Evolutionary conservation across 495 filamentous ascomycete genomes (phyloP).

Genomic region (Neurospora sp.): DNA sequence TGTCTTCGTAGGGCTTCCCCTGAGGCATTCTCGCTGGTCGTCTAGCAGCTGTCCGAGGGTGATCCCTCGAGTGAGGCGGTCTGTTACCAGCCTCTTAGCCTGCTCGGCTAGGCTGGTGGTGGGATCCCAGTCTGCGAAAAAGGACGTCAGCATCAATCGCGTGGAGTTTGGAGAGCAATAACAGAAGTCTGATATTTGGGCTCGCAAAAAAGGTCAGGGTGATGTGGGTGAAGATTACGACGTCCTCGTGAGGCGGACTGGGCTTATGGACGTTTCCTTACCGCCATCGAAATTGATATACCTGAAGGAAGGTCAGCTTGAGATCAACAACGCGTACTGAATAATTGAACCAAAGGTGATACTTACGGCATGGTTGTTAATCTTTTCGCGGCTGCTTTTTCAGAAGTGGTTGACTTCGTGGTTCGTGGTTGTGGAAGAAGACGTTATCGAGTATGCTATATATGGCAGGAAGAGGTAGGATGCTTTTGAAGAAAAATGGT

Average conservation of each 20-base stretch:
- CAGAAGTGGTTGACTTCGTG: not conserved
- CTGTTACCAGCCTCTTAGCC: not conserved
- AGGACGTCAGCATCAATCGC: not conserved
- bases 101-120: not conserved
- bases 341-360: not conserved
- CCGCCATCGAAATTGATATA: not conserved
- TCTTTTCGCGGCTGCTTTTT: not conserved
- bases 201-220: not conserved
- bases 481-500: not conserved
- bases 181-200: not conserved
- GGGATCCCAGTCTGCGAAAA: not conserved
- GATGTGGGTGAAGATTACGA: not conserved
- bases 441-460: not conserved
- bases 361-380: not conserved
- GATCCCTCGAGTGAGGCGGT: not conserved
- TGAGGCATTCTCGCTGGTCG: not conserved
- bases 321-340: not conserved
- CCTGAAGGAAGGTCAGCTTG: not conserved
- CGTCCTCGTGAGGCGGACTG: not conserved
- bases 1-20: not conserved
- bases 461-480: not conserved
- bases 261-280: not conserved
- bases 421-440: not conserved
- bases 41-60: not conserved
- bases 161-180: not conserved